phyloP scores from a whole-genome alignment of 805 yeast species.

The Saturnispora sekii region DNA sequence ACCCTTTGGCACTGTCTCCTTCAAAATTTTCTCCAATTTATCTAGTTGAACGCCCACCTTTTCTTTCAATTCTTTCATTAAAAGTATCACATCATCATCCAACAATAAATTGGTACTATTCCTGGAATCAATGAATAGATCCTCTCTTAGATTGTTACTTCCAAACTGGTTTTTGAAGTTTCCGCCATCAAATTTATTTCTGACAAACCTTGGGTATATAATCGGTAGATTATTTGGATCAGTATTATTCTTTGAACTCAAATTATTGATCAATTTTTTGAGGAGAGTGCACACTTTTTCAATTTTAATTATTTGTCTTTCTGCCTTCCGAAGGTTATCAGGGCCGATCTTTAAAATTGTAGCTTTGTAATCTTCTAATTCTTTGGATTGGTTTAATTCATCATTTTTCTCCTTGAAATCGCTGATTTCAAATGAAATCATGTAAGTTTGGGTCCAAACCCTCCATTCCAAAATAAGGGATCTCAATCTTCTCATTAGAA shows the following conservation, averaged over 20 bases:
- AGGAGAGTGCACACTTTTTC: neutral
- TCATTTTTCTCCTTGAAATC: neutral
- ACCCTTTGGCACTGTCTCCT: constrained; percentile 28
- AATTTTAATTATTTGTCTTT: neutral
- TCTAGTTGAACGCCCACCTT: constrained; percentile 32
- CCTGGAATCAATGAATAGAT: constrained; percentile 22
- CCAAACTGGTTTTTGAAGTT: constrained; percentile 63
- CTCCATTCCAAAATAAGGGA: constrained; percentile 52
- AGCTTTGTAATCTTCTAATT: neutral
- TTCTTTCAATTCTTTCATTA: constrained; percentile 28
- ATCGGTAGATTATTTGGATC: constrained; percentile 40
- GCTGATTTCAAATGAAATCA: constrained; percentile 21
- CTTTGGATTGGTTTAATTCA: neutral
- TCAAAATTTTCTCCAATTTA: constrained; percentile 34
- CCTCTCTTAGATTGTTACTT: constrained; percentile 26
- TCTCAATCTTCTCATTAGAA: constrained; percentile 42
- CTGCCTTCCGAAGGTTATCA: constrained; percentile 1
- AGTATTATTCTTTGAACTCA: neutral
- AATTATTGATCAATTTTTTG: neutral
- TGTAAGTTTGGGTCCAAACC: constrained; percentile 54
- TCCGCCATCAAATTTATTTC: constrained; percentile 66
- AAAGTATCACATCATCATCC: constrained; percentile 37
- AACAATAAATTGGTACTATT: constrained; percentile 32
- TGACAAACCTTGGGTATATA: constrained; percentile 57
- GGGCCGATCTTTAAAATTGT: neutral